Evolutionary conservation across 495 filamentous ascomycete species (phyloP).

Genomic region (Beverwykella pulmonaria): DNA sequence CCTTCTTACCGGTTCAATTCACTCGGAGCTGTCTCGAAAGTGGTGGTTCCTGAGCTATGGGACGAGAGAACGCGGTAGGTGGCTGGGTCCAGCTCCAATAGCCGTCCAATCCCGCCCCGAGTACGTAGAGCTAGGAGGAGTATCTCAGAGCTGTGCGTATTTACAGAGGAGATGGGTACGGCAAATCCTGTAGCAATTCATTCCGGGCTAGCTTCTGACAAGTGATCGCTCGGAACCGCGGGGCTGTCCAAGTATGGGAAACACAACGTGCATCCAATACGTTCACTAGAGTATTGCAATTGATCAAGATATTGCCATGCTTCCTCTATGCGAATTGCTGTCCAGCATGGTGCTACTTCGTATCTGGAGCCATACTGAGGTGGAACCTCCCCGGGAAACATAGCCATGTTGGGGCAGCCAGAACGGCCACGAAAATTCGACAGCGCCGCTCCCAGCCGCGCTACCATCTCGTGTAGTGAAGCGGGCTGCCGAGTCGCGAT

Average conservation of each 20-base stretch:
- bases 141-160: neutral
- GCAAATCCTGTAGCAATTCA: slow-evolving; percentile 1
- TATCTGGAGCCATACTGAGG: too few species aligned
- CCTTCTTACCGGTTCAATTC: slow-evolving; percentile 26
- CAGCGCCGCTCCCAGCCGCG: neutral
- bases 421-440: neutral
- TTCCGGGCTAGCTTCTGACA: slow-evolving; percentile 15
- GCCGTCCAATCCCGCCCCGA: slow-evolving; percentile 11
- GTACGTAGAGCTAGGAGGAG: slow-evolving; percentile 1
- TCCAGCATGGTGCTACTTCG: too few species aligned
- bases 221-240: slow-evolving; percentile 8
- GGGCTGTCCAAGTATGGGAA: neutral
- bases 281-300: neutral
- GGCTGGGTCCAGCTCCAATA: neutral
- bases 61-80: neutral
- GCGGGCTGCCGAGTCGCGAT: neutral
- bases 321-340: neutral
- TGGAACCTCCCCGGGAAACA: neutral
- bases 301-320: neutral
- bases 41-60: slow-evolving; percentile 16
- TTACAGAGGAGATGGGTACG: neutral
- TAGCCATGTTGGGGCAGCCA: neutral
- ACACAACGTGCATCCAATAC: neutral
- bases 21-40: neutral
- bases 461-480: slow-evolving; percentile 1